Evolutionary conservation across 345 rosid species (phyloP), one percentile per base, ranked within the genome.

Genomic region (Erodium maritimum): DNA sequence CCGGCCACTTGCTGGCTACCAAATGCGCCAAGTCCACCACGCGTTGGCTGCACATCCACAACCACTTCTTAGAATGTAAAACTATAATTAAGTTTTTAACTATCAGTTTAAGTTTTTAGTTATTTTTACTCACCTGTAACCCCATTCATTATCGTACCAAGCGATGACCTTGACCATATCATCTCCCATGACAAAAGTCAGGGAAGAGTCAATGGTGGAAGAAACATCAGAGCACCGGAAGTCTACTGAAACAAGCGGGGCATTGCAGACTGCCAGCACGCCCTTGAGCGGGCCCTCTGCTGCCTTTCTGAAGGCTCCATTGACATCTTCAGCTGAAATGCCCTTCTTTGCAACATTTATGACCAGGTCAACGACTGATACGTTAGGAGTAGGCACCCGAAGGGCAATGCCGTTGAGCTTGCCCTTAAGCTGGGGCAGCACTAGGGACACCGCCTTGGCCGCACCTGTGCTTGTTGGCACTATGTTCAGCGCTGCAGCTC

Each of bases 141-240:
- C 95, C 98, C 98, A 88, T 71, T 91, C 95, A 23, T 91, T 91
- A 83, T 91, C 98, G 61, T 91, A 88, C 98, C 98, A 91, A 20
- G 96, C 98, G 0, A 91, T 93, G 11, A 91, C 98, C 85, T 91
- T 91, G 21, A 91, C 82, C 96, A 91, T 88, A 64, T 88, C 98
- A 22, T 91, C 96, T 56, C 95, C 98, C 98, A 91, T 91, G 66
- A 88, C 96, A 95, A 91, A 86, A 13, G 94, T 88, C 64, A 91
- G 65, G 7, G 98, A 91, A 56, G 98, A 84, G 70, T 88, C 98
- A 37, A 91, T 86, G 70, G 95, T 86, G 22, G 95, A 72, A 21
- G 98, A 91, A 61, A 91, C 96, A 72, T 91, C 90, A 22, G 85
- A 75, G 78, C 98, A 91, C 61, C 93, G 67, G 78, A 91, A 91